phyloP scores from a whole-genome alignment of 371 early-diverging fungal species.

The Coemansia sp. region DNA sequence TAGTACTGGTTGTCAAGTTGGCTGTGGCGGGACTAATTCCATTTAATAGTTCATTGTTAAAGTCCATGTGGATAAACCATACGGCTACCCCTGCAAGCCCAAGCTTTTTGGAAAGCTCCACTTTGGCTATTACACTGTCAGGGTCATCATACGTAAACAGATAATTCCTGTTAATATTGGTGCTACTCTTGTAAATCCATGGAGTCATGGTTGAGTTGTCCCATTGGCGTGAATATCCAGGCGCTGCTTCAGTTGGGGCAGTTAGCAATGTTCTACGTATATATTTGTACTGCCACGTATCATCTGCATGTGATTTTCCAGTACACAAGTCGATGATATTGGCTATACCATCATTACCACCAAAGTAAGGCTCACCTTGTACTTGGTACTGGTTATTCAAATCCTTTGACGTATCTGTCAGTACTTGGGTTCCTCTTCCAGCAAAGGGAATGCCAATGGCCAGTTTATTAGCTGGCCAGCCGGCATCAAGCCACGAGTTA shows the following conservation, averaged over 20 bases:
- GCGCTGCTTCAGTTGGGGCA: conserved; percentile 52
- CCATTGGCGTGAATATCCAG: conserved; percentile 57
- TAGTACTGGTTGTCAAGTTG: too few relatives aligned
- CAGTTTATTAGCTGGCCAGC: conserved; percentile 33
- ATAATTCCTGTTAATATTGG: conserved; percentile 37
- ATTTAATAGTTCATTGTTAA: conserved; percentile 45
- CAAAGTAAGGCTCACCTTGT: neutral
- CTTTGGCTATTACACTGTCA: conserved; percentile 60
- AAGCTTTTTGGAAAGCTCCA: conserved; percentile 46
- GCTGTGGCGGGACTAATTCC: conserved; percentile 1
- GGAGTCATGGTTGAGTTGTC: conserved; percentile 65
- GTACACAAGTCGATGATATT: conserved; percentile 19
- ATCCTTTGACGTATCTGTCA: conserved; percentile 14
- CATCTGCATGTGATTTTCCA: conserved; percentile 20
- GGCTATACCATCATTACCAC: too few relatives aligned
- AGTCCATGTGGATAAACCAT: conserved; percentile 57
- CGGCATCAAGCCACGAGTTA: conserved; percentile 38
- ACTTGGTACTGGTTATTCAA: conserved; percentile 25
- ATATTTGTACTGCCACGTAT: conserved; percentile 63
- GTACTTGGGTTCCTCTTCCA: conserved; percentile 13
- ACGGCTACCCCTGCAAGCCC: conserved; percentile 65
- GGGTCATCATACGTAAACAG: conserved; percentile 59
- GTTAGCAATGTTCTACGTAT: conserved; percentile 57
- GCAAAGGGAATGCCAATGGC: conserved; percentile 24
- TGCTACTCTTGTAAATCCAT: conserved; percentile 64